Conservation (phyloP, 2,329 filamentous ascomycete species). For the Xylariaceae sp. region DNA sequence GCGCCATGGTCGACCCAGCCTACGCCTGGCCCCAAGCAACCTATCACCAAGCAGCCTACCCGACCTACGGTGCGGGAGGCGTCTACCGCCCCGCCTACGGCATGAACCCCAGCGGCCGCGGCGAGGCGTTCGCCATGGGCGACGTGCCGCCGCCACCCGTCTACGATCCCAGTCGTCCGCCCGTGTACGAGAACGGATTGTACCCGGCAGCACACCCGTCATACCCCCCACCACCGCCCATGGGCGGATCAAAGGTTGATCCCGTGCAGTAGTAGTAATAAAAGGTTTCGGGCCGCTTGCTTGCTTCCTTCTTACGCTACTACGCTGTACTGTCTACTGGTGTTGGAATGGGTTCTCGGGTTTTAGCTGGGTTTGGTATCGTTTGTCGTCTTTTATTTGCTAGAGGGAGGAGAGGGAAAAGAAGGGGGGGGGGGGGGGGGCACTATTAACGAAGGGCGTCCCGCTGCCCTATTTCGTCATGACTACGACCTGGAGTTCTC, state of each 20-base stretch:
- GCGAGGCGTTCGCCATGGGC: constrained; percentile 45
- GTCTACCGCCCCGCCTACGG: constrained; percentile 36
- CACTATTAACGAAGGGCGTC: too few relatives aligned
- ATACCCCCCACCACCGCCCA: too few relatives aligned
- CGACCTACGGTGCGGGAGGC: constrained; percentile 28
- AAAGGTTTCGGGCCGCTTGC: neutral
- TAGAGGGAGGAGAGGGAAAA: too few relatives aligned
- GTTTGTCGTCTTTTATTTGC: too few relatives aligned
- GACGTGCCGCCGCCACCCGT: constrained; percentile 53
- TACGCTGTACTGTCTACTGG: too few relatives aligned
- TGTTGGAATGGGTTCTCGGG: too few relatives aligned
- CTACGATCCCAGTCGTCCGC: constrained; percentile 56
- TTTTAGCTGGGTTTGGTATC: too few relatives aligned
- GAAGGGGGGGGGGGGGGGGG: too few relatives aligned
- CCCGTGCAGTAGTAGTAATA: constrained; percentile 41
- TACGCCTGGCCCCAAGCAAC: constrained; percentile 43
- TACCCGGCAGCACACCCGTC: too few relatives aligned
- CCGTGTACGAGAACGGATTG: constrained; percentile 47
- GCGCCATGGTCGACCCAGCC: constrained; percentile 44
- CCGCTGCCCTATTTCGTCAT: too few relatives aligned
- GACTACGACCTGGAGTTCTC: too few relatives aligned
- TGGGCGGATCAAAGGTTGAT: constrained; percentile 51
- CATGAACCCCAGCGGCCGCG: constrained; percentile 6
- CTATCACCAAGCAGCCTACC: constrained; percentile 37
- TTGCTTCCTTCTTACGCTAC: too few relatives aligned